phyloP scores from a whole-genome alignment of 495 filamentous ascomycete genomes.

The Aspergillus bertholletiae region DNA sequence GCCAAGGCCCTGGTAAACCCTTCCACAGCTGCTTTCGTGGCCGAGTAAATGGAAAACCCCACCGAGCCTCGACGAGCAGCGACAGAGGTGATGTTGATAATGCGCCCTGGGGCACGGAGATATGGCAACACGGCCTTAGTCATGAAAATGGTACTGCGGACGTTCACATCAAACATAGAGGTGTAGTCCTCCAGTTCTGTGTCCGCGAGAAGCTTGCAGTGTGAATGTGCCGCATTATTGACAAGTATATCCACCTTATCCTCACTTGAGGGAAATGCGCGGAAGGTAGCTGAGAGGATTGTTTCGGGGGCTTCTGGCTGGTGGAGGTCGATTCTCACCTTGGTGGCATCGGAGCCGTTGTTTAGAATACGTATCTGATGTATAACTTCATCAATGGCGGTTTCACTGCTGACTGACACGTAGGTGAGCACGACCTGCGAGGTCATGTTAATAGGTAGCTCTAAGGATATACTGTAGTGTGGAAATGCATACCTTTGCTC shows the following conservation, averaged over 20 bases:
- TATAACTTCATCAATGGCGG: neutral
- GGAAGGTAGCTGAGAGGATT: conserved; percentile 13
- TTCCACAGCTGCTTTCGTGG: conserved; percentile 44
- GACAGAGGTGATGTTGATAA: conserved; percentile 53
- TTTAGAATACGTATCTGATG: neutral
- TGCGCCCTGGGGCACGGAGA: conserved; percentile 44
- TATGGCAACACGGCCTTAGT: conserved; percentile 41
- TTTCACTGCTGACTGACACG: conserved; percentile 1
- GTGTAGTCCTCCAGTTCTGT: conserved; percentile 13
- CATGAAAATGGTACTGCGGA: conserved; percentile 36
- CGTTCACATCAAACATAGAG: conserved; percentile 35
- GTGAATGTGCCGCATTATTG: conserved; percentile 17
- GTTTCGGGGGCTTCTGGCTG: conserved; percentile 14
- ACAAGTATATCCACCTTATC: conserved; percentile 21
- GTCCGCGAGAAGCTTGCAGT: conserved; percentile 19
- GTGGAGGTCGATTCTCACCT: conserved; percentile 36
- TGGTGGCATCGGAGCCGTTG: conserved; percentile 16
- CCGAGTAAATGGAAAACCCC: conserved; percentile 31
- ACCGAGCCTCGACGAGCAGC: conserved; percentile 36
- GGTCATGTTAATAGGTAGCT: neutral
- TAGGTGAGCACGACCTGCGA: conserved; percentile 14
- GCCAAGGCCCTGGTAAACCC: conserved; percentile 39
- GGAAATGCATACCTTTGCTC: conserved; percentile 11
- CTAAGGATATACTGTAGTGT: neutral
- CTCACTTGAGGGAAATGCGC: conserved; percentile 19